These are phyloP conservation scores for Cinnamomum micranthum DNA, from an alignment of 164 flowering plant species.

Conservation along the genomic window DNA sequence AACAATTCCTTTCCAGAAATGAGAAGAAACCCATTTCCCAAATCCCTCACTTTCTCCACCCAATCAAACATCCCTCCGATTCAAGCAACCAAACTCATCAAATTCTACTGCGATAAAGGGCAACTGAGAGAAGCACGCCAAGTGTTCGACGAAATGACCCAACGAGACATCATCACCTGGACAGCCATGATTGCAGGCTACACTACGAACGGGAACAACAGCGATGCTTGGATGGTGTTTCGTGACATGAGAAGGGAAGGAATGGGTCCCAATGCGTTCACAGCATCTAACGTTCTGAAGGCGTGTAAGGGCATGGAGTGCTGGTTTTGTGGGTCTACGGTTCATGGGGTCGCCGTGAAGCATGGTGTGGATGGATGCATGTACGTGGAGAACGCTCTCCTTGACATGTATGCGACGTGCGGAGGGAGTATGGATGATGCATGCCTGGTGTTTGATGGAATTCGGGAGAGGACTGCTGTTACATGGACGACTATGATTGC, in stretches of 20 bases:
- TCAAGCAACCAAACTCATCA: slow-evolving; percentile 54
- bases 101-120: slow-evolving; percentile 40
- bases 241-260: slow-evolving; percentile 43
- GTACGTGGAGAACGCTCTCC: slow-evolving; percentile 70
- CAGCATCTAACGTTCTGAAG: slow-evolving; percentile 64
- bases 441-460: slow-evolving; percentile 42
- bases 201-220: slow-evolving; percentile 37
- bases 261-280: slow-evolving; percentile 54
- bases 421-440: slow-evolving; percentile 56
- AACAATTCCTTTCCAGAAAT: neutral
- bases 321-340: slow-evolving; percentile 39
- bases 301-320: slow-evolving; percentile 59
- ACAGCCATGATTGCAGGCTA: slow-evolving; percentile 76
- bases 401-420: slow-evolving; percentile 79
- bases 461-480: slow-evolving; percentile 44
- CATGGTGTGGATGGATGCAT: slow-evolving; percentile 41
- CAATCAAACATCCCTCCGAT: slow-evolving; percentile 26
- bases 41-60: neutral
- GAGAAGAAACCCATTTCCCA: neutral
- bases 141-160: slow-evolving; percentile 78
- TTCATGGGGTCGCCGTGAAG: slow-evolving; percentile 68
- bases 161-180: slow-evolving; percentile 80
- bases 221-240: slow-evolving; percentile 54
- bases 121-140: slow-evolving; percentile 43
- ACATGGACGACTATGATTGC: slow-evolving; percentile 88